Evolutionary conservation across 768 basidiomycete species (phyloP).

Genomic region (Termitomyces sp.): DNA sequence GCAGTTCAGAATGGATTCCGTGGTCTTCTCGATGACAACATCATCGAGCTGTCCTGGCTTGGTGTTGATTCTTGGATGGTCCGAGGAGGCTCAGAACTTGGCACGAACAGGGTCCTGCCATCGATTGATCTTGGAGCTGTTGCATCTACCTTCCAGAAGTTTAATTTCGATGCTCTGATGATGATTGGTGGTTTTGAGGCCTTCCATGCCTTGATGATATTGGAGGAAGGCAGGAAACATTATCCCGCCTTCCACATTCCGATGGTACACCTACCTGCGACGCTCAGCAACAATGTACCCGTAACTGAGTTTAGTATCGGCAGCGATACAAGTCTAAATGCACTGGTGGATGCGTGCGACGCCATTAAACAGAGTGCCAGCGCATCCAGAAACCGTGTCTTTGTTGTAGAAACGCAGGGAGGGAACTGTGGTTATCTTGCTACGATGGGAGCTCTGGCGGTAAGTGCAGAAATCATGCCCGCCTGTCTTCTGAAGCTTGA

Average conservation of each 20-base stretch:
- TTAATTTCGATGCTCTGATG: constrained; percentile 71
- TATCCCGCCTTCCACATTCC: constrained; percentile 96
- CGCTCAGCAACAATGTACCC: constrained; percentile 97
- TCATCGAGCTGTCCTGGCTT: constrained; percentile 89
- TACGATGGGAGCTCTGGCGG: constrained; percentile 92
- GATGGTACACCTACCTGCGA: constrained; percentile 93
- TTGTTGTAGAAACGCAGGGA: constrained; percentile 97
- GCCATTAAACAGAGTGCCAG: constrained; percentile 98
- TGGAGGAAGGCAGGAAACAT: constrained; percentile 74
- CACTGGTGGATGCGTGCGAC: constrained; percentile 95
- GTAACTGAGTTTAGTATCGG: constrained; percentile 95
- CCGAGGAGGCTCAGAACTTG: constrained; percentile 95
- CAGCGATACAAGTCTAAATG: constrained; percentile 96
- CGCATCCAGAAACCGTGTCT: constrained; percentile 92
- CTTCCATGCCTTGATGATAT: constrained; percentile 69
- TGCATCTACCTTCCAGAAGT: constrained; percentile 88
- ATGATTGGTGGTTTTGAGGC: constrained; percentile 97
- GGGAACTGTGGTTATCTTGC: constrained; percentile 96
- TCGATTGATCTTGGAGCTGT: constrained; percentile 82
- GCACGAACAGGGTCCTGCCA: constrained; percentile 90
- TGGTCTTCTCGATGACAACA: constrained; percentile 85
- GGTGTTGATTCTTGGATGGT: constrained; percentile 96
- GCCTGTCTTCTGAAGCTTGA: background rate
- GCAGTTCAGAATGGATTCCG: constrained; percentile 95
- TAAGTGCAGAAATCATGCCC: constrained; percentile 33